Evolutionary conservation across 2,329 filamentous ascomycete species (phyloP).

Genomic region (Penicillium sp.): DNA sequence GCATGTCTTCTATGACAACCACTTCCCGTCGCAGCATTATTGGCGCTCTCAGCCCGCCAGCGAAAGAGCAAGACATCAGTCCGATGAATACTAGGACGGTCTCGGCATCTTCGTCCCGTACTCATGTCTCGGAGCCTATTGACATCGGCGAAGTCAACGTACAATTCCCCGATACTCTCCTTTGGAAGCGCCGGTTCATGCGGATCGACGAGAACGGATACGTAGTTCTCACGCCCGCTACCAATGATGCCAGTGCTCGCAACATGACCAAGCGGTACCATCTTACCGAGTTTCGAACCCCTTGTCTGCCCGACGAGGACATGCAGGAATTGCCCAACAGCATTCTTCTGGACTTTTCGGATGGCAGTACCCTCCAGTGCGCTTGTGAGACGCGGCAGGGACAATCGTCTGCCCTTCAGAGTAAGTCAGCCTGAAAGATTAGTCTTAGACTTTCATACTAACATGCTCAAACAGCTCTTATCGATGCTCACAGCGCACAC

Average conservation of each 20-base stretch:
- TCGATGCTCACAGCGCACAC: conserved; percentile 41
- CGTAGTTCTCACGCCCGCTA: conserved; percentile 72
- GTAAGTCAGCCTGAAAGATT: conserved; percentile 37
- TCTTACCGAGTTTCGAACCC: conserved; percentile 75
- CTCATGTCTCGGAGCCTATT: conserved; percentile 52
- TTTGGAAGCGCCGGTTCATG: conserved; percentile 93
- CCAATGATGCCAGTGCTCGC: conserved; percentile 58
- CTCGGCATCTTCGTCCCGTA: conserved; percentile 45
- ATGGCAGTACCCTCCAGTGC: conserved; percentile 62
- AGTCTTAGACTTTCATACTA: neutral
- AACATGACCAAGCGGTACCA: conserved; percentile 76
- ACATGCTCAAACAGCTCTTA: conserved; percentile 36
- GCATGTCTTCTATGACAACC: conserved; percentile 61
- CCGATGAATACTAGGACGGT: conserved; percentile 16
- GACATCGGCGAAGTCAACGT: conserved; percentile 90
- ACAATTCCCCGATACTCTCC: conserved; percentile 90
- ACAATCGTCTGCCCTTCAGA: conserved; percentile 51
- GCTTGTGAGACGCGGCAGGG: conserved; percentile 58
- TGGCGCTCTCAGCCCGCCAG: conserved; percentile 34
- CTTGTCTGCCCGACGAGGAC: conserved; percentile 84
- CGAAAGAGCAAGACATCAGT: conserved; percentile 34
- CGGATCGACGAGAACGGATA: conserved; percentile 81
- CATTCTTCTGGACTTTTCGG: conserved; percentile 61
- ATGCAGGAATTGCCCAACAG: conserved; percentile 91
- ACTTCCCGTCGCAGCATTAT: conserved; percentile 51